Conservation (phyloP, 371 early-diverging fungal species). For the Rhizopus microsporus region DNA sequence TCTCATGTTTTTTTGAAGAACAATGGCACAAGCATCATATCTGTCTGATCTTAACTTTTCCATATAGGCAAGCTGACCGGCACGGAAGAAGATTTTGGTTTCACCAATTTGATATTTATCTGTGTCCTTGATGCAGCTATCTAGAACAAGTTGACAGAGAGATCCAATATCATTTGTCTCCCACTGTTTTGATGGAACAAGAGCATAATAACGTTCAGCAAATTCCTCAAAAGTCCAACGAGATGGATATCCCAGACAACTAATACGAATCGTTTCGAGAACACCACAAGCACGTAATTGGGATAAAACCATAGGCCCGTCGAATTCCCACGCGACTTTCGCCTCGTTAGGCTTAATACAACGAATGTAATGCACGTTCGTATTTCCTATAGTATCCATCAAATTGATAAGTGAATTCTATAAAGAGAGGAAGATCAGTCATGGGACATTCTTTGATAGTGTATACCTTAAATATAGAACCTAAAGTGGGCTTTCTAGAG, state of each 20-base stretch:
- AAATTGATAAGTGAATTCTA: constrained; percentile 79
- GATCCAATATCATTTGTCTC: constrained; percentile 50
- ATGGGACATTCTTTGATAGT: constrained; percentile 45
- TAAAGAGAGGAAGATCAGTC: constrained; percentile 48
- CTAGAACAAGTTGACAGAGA: constrained; percentile 67
- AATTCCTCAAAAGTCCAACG: constrained; percentile 93
- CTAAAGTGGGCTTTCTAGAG: constrained; percentile 81
- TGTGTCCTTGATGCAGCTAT: constrained; percentile 64
- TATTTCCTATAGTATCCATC: constrained; percentile 91
- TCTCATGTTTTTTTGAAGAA: constrained; percentile 89
- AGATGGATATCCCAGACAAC: constrained; percentile 97
- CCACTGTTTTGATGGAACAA: constrained; percentile 77
- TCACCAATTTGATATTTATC: constrained; percentile 95
- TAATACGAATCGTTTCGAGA: constrained; percentile 98
- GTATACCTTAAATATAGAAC: constrained; percentile 44
- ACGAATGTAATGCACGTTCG: constrained; percentile 95
- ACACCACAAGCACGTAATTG: constrained; percentile 99
- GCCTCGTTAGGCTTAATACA: constrained; percentile 97
- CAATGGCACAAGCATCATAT: constrained; percentile 73
- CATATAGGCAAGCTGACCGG: constrained; percentile 91
- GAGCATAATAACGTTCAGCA: constrained; percentile 84
- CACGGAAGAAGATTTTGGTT: constrained; percentile 98
- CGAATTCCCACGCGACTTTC: constrained; percentile 87
- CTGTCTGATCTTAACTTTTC: constrained; percentile 86
- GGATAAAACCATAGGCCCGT: constrained; percentile 88